Base-by-base conservation (phyloP, 192 early-diverging fungal genomes). In the Allomyces javanicus region DNA sequence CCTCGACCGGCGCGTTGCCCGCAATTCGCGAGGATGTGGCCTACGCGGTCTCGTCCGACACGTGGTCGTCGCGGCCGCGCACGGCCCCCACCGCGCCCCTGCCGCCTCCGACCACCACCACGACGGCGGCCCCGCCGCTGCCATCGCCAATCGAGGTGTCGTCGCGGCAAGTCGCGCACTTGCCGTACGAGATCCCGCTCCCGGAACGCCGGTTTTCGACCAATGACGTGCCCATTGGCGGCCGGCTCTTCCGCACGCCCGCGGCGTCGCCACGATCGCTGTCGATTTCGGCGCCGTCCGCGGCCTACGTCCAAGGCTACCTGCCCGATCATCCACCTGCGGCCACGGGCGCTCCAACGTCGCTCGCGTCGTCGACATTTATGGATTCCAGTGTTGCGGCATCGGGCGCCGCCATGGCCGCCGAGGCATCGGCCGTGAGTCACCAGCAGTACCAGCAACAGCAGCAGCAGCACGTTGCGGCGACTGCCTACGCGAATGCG, bases 61-160 rank as follows among this genome's bases (percentile, higher is more conserved):
- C 64, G n/a, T 22, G 64, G 40, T 3, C 33, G 1, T 14, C 33
- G 22, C 33, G 22, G n/a, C 9, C 65, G 9, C 65, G 43, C 17
- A 55, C 65, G 43, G 17, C n/a, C 3, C 10, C 65, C 44, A 23
- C 44, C 44, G 50, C 6, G 10, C 44, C 43, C 19, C n/a, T 66
- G 25, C 64, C 33, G 4, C 26, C 22, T 10, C 65, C 43, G 17
- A 66, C 21, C 65, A n/a, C 44, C 24, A 66, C n/a, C 50, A 40
- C 65, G 65, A 21, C 65, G 65, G 9, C 65, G 65, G 19, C n/a
- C 65, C 50, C 65, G 50, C n/a, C 50, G 43, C 22, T 66, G 65
- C 25, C 17, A n/a, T n/a, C 43, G 24, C 22, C 43, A 55, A 24
- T 44, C 65, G 24, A 50, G 43, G 21, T 21, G n/a, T 26, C 40